Base-by-base conservation (phyloP, 139 green algal genomes). In the Chlamydomonas incerta region DNA sequence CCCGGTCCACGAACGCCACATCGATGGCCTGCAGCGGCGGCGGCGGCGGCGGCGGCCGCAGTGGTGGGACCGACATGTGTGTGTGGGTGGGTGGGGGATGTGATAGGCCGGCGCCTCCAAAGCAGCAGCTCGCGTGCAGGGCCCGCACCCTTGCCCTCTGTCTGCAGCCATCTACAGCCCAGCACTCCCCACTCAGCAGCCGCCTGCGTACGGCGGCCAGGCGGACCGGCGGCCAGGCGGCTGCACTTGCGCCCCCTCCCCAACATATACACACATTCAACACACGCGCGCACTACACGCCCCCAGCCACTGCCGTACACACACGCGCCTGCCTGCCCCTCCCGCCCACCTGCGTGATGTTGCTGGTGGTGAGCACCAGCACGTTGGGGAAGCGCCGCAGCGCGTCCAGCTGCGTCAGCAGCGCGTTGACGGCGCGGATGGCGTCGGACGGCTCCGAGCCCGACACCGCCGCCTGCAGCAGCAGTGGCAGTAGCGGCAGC, bases 1-100 rank as follows among this genome's bases (percentile, higher is more conserved):
- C 96, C 28, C 97, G 89, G 90, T 99, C 97, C n/a, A 99, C 91
- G 88, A 99, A 99, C 0, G 97, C 97, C 24, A 97, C 79, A 87
- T 99, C 96, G 26, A 98, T 96, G 2, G 95, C 93, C 55, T 92
- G 67, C 13, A 15, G 5, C 4, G 62, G 18, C 26, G 65, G n/a
- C n/a, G n/a, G n/a, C n/a, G n/a, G n/a, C 81, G 82, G 70, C 82
- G 73, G 37, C 35, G 65, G 33, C 57, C 80, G 81, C 34, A 86
- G 47, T 92, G 94, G 9, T 89, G 91, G 24, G 66, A 9, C 8
- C 13, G 58, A 9, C 26, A 28, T 28, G 4, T 29, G 58, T 26
- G 58, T 9, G 4, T 65, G 14, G 58, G 21, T 65, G 14, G 58
- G n/a, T n/a, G n/a, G n/a, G n/a, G n/a, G n/a, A n/a, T n/a, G n/a